Percentiles rank a stretch among this genome's conserved stretches.
Conservation (phyloP, 2,329 filamentous ascomycete species). For the Fusarium robinianum region DNA sequence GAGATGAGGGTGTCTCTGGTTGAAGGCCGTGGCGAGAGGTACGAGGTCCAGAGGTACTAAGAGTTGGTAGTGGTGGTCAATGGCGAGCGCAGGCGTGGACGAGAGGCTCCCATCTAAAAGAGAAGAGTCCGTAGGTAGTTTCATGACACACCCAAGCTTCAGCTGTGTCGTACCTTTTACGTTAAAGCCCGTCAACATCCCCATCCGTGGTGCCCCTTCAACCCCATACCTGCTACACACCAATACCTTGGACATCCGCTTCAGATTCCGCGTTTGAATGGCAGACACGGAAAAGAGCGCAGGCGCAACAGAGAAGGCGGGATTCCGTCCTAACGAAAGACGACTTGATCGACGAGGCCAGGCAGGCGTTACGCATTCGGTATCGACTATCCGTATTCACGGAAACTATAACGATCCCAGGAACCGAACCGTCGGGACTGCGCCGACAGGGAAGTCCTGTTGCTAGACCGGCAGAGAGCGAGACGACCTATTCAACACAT, state of each 20-base stretch:
- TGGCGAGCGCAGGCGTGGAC: slow-evolving; percentile 22
- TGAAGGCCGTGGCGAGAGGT: slow-evolving; percentile 19
- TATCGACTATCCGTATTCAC: background rate
- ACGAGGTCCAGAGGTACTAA: slow-evolving; percentile 16
- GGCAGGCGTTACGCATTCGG: too few relatives aligned
- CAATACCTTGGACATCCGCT: slow-evolving; percentile 6
- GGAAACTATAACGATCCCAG: slow-evolving; percentile 4
- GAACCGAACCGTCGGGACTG: slow-evolving; percentile 1
- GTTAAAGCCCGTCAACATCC: slow-evolving; percentile 32
- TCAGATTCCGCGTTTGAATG: slow-evolving; percentile 4
- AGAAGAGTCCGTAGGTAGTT: slow-evolving; percentile 8
- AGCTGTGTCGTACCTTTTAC: slow-evolving; percentile 6
- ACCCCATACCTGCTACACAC: slow-evolving; percentile 13
- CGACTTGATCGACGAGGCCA: slow-evolving; percentile 1
- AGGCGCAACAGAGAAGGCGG: slow-evolving; percentile 2
- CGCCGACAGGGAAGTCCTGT: background rate
- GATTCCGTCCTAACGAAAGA: slow-evolving; percentile 2
- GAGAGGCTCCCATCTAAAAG: slow-evolving; percentile 15
- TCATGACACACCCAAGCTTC: slow-evolving; percentile 3
- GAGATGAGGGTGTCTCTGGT: slow-evolving; percentile 21
- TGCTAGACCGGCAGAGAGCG: background rate
- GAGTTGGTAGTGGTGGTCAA: slow-evolving; percentile 19
- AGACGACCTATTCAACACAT: slow-evolving; percentile 1
- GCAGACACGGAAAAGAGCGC: slow-evolving; percentile 1
- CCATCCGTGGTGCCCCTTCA: slow-evolving; percentile 8